phyloP scores from a whole-genome alignment of 768 basidiomycete species.

The Lactifluus pinguis region DNA sequence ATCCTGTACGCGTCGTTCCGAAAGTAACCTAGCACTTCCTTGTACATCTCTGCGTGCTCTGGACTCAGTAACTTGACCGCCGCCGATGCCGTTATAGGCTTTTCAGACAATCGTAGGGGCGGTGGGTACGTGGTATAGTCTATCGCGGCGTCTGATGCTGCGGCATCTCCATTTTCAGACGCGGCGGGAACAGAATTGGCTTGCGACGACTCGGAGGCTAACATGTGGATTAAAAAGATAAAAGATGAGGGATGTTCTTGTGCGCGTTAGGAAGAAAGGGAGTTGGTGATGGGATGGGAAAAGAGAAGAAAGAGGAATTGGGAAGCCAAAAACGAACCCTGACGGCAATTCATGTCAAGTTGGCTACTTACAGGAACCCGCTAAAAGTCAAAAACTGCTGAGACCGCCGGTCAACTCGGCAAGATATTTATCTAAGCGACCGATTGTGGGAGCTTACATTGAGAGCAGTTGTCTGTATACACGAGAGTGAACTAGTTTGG shows the following conservation, averaged over 20 bases:
- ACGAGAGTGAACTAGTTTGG: not conserved
- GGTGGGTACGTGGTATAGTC: constrained; percentile 13
- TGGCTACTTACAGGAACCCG: too few species aligned
- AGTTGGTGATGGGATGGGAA: too few species aligned
- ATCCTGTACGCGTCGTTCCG: constrained; percentile 41
- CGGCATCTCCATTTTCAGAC: constrained; percentile 5
- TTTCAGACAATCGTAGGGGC: not conserved
- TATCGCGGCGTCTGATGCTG: not conserved
- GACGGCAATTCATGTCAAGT: too few species aligned
- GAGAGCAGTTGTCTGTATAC: not conserved
- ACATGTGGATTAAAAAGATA: too few species aligned
- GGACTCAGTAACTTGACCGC: constrained; percentile 28
- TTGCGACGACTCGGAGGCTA: not conserved
- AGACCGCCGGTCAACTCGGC: too few species aligned
- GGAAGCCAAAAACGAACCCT: too few species aligned
- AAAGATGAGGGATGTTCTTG: too few species aligned
- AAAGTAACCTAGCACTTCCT: constrained; percentile 54
- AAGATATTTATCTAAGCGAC: too few species aligned
- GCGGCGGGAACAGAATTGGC: not conserved
- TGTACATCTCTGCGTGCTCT: constrained; percentile 40
- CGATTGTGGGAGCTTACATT: not conserved
- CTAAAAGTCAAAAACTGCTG: too few species aligned
- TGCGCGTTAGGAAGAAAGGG: too few species aligned
- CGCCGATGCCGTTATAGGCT: not conserved
- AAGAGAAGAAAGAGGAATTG: too few species aligned